Conservation (phyloP, 306 rosid species). For the Dicorynia guianensis region DNA sequence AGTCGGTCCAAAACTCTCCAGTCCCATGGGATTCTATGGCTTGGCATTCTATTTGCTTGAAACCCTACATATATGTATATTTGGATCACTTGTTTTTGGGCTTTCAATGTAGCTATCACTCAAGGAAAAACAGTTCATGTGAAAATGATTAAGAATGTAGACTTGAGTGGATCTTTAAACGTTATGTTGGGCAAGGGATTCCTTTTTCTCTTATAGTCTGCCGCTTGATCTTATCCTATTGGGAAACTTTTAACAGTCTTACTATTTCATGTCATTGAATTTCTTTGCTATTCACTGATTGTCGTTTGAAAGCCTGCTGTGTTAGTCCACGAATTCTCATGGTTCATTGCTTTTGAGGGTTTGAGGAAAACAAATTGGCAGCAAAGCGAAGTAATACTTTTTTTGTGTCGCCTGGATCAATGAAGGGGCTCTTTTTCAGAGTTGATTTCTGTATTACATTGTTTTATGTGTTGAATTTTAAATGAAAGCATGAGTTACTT, state of each 20-base stretch:
- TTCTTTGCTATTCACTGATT: background rate
- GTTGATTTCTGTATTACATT: slow-evolving; percentile 4
- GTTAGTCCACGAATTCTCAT: background rate
- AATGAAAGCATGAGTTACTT: slow-evolving; percentile 10
- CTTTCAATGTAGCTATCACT: background rate
- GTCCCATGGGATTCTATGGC: background rate
- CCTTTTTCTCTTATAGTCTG: background rate
- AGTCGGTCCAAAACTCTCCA: background rate
- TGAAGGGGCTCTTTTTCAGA: background rate
- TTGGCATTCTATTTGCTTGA: background rate
- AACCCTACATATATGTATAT: background rate
- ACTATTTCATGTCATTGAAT: background rate
- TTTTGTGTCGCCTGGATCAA: background rate
- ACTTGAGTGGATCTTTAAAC: background rate
- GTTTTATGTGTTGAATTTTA: slow-evolving; percentile 1
- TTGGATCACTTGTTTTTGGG: background rate
- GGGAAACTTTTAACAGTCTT: background rate
- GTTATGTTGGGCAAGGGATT: too few relatives aligned
- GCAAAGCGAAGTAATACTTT: background rate
- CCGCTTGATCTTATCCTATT: background rate
- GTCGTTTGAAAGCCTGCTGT: background rate
- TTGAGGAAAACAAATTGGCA: background rate
- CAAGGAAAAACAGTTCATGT: background rate
- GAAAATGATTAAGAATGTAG: background rate
- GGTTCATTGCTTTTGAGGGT: background rate